These are phyloP conservation scores for Monosporozyma yasuniensis DNA, from an alignment of 805 yeast species.

Conservation along the genomic window DNA sequence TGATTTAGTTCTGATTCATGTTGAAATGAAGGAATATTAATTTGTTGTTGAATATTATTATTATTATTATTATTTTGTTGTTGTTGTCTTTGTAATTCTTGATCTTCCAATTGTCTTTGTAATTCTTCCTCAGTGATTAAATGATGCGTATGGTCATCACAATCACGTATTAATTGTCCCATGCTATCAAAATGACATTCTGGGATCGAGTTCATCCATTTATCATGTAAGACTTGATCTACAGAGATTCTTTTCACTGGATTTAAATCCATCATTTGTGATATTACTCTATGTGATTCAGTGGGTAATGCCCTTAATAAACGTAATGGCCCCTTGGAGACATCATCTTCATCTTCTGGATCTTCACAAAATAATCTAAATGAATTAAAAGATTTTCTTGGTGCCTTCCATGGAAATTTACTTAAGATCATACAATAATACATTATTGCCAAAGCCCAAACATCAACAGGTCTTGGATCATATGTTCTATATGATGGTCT, in stretches of 20 bases:
- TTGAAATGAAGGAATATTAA: background rate
- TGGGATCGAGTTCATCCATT: conserved; percentile 50
- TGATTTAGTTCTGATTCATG: background rate
- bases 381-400: conserved; percentile 67
- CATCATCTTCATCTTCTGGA: conserved; percentile 35
- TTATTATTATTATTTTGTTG: background rate
- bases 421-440: conserved; percentile 83
- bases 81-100: conserved; percentile 1
- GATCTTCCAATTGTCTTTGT: conserved; percentile 21
- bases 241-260: conserved; percentile 51
- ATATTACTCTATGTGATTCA: conserved; percentile 51
- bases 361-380: conserved; percentile 54
- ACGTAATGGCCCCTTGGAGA: conserved; percentile 60
- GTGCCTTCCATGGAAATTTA: conserved; percentile 93
- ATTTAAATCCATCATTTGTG: conserved; percentile 54
- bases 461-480: conserved; percentile 82
- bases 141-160: conserved; percentile 50
- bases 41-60: background rate
- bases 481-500: conserved; percentile 34
- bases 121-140: conserved; percentile 60
- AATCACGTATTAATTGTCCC: conserved; percentile 11
- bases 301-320: conserved; percentile 63
- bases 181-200: conserved; percentile 35
- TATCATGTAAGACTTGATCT: conserved; percentile 45
- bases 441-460: conserved; percentile 91